These are phyloP conservation scores for Hymenoscyphus repandus DNA, from an alignment of 2,329 filamentous ascomycete genomes.

Conservation along the genomic window DNA sequence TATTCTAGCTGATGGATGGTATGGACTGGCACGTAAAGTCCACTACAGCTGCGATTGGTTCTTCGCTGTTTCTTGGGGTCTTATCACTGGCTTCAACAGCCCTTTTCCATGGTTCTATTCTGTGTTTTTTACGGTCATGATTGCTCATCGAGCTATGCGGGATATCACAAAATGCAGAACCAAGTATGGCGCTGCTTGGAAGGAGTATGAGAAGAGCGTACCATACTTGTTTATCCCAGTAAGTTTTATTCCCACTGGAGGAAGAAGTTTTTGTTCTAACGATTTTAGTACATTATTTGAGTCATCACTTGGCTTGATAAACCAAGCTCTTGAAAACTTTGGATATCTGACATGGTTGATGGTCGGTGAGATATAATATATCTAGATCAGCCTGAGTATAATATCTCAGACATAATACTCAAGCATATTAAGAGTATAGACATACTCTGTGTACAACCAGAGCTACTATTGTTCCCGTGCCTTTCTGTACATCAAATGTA, in stretches of 20 bases:
- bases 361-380: no score
- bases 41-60: conserved; percentile 78
- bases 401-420: no score
- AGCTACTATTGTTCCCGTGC: no score
- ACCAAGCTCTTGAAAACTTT: no score
- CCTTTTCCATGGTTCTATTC: conserved; percentile 90
- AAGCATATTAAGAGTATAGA: no score
- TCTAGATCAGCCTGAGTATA: no score
- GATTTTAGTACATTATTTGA: not conserved
- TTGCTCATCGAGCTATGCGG: conserved; percentile 68
- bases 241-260: conserved; percentile 24
- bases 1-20: conserved; percentile 83
- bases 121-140: conserved; percentile 75
- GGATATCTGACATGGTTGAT: no score
- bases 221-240: conserved; percentile 81
- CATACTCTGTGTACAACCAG: no score
- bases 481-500: no score
- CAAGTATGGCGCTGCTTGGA: conserved; percentile 80
- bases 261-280: not conserved
- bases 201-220: conserved; percentile 72
- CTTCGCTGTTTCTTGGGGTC: conserved; percentile 72
- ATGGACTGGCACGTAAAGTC: conserved; percentile 70
- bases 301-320: no score
- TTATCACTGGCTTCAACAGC: conserved; percentile 75
- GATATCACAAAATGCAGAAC: conserved; percentile 70